Evolutionary conservation across 176 grass and related monocot genomes (phyloP), one percentile per base, ranked within the genome.

Genomic region (Oryza glaberrima): DNA sequence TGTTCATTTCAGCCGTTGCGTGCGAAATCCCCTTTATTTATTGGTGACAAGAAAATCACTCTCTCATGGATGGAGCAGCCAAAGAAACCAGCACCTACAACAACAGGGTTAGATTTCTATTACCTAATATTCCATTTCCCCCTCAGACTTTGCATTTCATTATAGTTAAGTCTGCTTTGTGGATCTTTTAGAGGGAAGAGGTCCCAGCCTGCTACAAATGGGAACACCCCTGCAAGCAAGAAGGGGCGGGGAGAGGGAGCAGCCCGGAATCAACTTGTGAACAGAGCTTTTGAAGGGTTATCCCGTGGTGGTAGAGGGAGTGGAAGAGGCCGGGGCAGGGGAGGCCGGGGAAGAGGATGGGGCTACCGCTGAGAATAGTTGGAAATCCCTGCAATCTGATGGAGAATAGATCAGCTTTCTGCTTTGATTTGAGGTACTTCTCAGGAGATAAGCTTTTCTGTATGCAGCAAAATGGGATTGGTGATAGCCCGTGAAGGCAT

Each of bases 271-370:
- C 88, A 99, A 65, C 93, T 96, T 43, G 89, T 96, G 72, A 94
- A 92, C 81, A 94, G 90, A 89, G 97, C 97, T 82, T 94, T 99
- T 83, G 93, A 96, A 89, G 94, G 90, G 77, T 85, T 99, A 23
- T 86, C 91, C 34, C 84, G 79, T 83, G 91, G 89, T 73, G 93
- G 93, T 78, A 86, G 93, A 87, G 76, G 85, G 80, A 88, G 56
- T 83, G 90, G 88, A 82, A 90, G 91, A 84, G 93, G 91, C n/a
- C 75, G 91, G 68, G 91, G 91, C 76, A 73, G 91, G 74, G 93
- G 87, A 82, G 82, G 90, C 13, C 77, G 89, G 67, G 97, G 97
- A 77, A 91, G 91, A 86, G 96, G 91, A 61, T 91, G 96, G 82
- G 86, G 94, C 82, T 96, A 91, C 84, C 86, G 86, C 63, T 95